Percentiles rank a stretch among this genome's conserved stretches.
Evolutionary conservation across 108 stramenopile species (phyloP).

Genomic region (Pseudonitzschia multistriata): DNA sequence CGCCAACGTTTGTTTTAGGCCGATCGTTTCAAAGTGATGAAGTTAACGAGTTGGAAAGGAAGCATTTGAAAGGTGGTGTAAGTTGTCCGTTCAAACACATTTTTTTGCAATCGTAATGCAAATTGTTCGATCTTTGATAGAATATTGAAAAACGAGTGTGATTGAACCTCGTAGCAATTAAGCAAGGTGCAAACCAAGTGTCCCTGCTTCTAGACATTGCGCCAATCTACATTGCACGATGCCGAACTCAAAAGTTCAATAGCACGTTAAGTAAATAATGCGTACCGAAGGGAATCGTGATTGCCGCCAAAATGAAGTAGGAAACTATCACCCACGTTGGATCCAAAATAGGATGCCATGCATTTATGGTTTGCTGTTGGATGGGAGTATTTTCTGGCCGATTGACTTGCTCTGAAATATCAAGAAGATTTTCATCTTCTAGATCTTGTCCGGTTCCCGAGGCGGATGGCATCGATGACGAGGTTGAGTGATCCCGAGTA

Average conservation of each 20-base stretch:
- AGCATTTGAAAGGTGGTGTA: too few species aligned
- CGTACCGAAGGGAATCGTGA: conserved; percentile 88
- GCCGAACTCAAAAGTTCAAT: not conserved
- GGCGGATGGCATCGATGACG: too few species aligned
- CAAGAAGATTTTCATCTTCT: conserved; percentile 43
- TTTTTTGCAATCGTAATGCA: too few species aligned
- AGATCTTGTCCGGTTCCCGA: too few species aligned
- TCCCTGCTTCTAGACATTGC: not conserved
- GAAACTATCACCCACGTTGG: conserved; percentile 82
- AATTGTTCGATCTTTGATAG: too few species aligned
- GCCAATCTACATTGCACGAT: not conserved
- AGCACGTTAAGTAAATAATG: conserved; percentile 7
- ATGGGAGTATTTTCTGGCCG: conserved; percentile 65
- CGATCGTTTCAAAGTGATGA: not conserved
- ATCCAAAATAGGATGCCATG: conserved; percentile 95
- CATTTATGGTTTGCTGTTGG: conserved; percentile 83
- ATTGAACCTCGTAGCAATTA: not conserved
- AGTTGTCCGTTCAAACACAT: too few species aligned
- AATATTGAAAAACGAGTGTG: not conserved
- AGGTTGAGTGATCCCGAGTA: too few species aligned
- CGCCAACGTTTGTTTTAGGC: not conserved
- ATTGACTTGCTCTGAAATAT: conserved; percentile 47
- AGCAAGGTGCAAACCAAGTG: too few species aligned
- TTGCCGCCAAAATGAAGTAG: conserved; percentile 72
- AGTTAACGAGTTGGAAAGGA: not conserved